These are phyloP conservation scores for Xylariaceae sp. DNA, from an alignment of 2,329 filamentous ascomycete genomes.

Conservation along the genomic window DNA sequence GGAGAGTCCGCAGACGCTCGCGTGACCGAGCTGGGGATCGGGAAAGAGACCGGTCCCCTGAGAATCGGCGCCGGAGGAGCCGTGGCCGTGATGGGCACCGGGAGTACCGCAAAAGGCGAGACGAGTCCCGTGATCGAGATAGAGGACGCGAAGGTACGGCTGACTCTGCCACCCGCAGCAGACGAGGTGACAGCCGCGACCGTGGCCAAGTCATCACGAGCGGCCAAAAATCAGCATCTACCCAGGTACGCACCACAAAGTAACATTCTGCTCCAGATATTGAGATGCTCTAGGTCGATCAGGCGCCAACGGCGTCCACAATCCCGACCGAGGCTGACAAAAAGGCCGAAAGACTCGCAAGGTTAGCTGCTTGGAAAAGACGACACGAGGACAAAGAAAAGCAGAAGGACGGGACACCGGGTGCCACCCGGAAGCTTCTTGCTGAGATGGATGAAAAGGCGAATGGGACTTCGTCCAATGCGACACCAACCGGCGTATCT, in stretches of 20 bases:
- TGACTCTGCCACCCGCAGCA: constrained; percentile 64
- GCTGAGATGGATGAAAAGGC: constrained; percentile 71
- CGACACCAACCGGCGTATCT: constrained; percentile 47
- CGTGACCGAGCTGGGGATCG: constrained; percentile 54
- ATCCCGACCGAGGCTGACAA: constrained; percentile 66
- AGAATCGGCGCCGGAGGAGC: constrained; percentile 56
- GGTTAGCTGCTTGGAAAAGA: constrained; percentile 87
- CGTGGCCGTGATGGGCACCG: constrained; percentile 54
- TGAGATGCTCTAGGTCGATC: constrained; percentile 40
- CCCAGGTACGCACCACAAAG: constrained; percentile 50
- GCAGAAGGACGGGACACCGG: constrained; percentile 62
- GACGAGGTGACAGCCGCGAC: constrained; percentile 58
- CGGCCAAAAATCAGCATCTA: constrained; percentile 45
- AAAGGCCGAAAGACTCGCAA: constrained; percentile 75
- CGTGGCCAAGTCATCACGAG: constrained; percentile 50
- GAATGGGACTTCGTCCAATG: constrained; percentile 42
- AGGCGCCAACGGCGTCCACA: constrained; percentile 49
- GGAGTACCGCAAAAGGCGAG: constrained; percentile 65
- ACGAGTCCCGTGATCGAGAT: constrained; percentile 65
- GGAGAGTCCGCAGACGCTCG: constrained; percentile 62
- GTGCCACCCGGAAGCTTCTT: constrained; percentile 62
- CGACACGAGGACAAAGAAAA: constrained; percentile 77
- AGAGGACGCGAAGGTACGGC: constrained; percentile 64
- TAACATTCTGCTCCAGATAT: constrained; percentile 16
- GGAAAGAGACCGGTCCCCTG: constrained; percentile 52